These are phyloP conservation scores for Elasticomyces elasticus DNA, from an alignment of 495 filamentous ascomycete species.

Conservation along the genomic window DNA sequence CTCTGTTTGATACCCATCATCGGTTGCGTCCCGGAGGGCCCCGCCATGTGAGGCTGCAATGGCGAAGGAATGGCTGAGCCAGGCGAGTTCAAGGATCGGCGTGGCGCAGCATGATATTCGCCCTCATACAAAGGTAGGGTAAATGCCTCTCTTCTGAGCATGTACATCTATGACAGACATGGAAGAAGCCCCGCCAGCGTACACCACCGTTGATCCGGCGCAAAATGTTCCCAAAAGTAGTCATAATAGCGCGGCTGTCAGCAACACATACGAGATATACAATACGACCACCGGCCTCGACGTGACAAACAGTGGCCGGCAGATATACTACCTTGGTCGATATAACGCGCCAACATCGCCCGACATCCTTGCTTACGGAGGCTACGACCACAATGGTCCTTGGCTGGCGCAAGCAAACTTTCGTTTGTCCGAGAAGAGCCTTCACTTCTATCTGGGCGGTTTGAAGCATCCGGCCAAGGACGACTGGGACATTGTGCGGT, in stretches of 20 bases:
- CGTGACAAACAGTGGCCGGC: background rate
- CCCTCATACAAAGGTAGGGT: background rate
- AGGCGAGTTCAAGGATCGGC: no score
- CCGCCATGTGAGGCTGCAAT: no score
- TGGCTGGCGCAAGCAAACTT: background rate
- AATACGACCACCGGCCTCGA: background rate
- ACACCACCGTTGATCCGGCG: background rate
- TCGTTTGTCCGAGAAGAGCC: background rate
- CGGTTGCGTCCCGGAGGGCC: no score
- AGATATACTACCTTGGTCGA: background rate
- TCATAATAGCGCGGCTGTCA: background rate
- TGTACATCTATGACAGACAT: background rate
- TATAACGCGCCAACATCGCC: background rate
- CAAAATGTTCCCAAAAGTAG: background rate
- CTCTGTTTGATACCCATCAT: no score
- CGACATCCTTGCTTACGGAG: background rate
- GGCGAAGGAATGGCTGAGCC: no score
- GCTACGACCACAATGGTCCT: background rate
- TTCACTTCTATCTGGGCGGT: background rate
- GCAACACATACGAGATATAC: background rate
- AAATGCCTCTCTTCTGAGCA: no score
- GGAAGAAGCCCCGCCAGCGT: background rate
- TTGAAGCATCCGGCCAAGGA: background rate
- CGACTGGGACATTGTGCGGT: constrained; percentile 1
- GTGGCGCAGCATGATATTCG: no score